Conservation (phyloP, 192 early-diverging fungal genomes). For the Backusella tarrabulga region DNA sequence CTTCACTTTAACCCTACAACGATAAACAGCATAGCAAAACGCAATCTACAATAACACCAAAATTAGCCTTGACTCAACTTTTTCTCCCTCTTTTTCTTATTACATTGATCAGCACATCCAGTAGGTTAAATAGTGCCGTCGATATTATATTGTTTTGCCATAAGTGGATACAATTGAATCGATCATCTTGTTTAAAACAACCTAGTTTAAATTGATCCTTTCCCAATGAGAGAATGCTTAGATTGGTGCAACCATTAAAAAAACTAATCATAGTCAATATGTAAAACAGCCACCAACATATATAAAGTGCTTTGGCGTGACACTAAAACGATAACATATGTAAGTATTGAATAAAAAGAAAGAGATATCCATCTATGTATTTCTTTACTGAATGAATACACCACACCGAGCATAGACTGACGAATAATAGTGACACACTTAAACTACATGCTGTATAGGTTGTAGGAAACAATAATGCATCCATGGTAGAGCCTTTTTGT, state of each 20-base stretch:
- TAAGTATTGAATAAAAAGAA: neutral
- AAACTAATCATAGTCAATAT: constrained; percentile 3
- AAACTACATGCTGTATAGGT: constrained; percentile 4
- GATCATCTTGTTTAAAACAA: constrained; percentile 4
- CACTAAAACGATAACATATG: neutral
- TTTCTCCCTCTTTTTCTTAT: neutral
- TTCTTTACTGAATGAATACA: constrained; percentile 1
- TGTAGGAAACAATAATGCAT: constrained; percentile 5
- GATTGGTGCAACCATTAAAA: constrained; percentile 7
- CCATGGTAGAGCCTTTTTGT: neutral
- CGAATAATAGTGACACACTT: neutral
- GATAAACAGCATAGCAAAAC: neutral
- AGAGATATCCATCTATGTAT: neutral
- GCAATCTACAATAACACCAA: neutral
- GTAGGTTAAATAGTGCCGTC: neutral
- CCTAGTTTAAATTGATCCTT: constrained; percentile 6
- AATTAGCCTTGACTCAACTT: neutral
- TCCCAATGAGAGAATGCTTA: neutral
- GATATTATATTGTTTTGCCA: neutral
- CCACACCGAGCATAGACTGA: neutral
- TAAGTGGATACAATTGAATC: neutral
- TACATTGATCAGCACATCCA: neutral
- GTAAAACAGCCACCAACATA: constrained; percentile 10
- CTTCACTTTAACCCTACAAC: neutral
- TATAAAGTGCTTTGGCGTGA: neutral